Conservation (phyloP, 345 rosid genomes). For the Anastatica hierochuntica region DNA sequence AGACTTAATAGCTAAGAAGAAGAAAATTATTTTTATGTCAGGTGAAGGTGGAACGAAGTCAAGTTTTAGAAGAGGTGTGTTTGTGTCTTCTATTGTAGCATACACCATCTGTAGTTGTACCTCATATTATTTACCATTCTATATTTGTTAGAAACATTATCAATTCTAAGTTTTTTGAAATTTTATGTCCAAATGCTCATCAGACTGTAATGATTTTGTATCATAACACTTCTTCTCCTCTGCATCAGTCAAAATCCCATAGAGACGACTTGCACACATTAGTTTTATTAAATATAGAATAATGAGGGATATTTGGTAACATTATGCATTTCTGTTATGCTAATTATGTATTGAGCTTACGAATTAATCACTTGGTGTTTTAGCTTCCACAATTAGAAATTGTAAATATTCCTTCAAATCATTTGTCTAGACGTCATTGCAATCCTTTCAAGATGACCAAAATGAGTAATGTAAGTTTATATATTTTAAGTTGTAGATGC, state of each 20-base stretch:
- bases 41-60: slow-evolving; percentile 83
- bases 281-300: not conserved
- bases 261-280: not conserved
- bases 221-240: not conserved
- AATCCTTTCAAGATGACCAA: slow-evolving; percentile 90
- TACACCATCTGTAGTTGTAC: not conserved
- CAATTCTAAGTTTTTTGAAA: not conserved
- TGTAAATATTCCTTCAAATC: slow-evolving; percentile 70
- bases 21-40: slow-evolving; percentile 77
- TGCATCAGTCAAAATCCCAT: not conserved
- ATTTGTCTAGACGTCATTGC: slow-evolving; percentile 82
- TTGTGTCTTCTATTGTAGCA: slow-evolving; percentile 15
- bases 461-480: slow-evolving; percentile 76
- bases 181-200: not conserved
- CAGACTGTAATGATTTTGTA: not conserved
- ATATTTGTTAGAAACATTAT: not conserved
- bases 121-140: not conserved
- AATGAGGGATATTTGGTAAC: not conserved
- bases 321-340: not conserved
- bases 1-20: slow-evolving; percentile 84
- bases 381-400: slow-evolving; percentile 50
- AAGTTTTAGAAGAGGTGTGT: slow-evolving; percentile 77
- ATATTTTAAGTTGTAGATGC: not conserved
- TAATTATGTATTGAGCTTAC: slow-evolving; percentile 6
- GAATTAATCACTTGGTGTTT: slow-evolving; percentile 12